Percentiles rank a stretch among this genome's conserved stretches.
Conservation (phyloP, 2,329 filamentous ascomycete species). For the Cladophialophora carrionii region DNA sequence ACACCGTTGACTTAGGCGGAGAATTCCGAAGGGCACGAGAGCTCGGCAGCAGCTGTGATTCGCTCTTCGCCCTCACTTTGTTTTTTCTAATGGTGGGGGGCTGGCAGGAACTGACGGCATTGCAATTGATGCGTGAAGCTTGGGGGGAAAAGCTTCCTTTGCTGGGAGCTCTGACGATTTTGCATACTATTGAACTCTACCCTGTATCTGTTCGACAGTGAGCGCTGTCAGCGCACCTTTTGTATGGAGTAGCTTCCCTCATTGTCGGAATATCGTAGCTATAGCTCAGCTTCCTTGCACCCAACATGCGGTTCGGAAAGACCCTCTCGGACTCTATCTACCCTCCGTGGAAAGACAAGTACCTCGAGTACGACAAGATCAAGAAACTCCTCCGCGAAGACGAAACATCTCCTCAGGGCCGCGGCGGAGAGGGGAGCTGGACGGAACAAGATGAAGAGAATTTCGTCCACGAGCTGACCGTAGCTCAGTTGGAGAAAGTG, state of each 20-base stretch:
- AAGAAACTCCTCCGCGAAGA: slow-evolving; percentile 86
- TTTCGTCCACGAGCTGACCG: slow-evolving; percentile 94
- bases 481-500: slow-evolving; percentile 93
- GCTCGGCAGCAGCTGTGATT: slow-evolving; percentile 13
- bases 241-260: slow-evolving; percentile 12
- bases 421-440: slow-evolving; percentile 67
- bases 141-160: background rate
- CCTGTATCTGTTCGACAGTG: background rate
- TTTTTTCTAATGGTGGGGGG: slow-evolving; percentile 11
- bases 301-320: slow-evolving; percentile 84
- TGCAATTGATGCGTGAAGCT: background rate
- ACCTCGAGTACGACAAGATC: slow-evolving; percentile 94
- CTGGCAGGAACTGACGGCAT: slow-evolving; percentile 3
- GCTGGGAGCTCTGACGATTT: background rate
- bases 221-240: background rate
- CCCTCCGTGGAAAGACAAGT: slow-evolving; percentile 85
- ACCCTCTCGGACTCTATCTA: slow-evolving; percentile 81
- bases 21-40: slow-evolving; percentile 4
- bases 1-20: background rate
- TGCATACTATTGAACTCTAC: background rate
- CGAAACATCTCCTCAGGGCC: slow-evolving; percentile 53
- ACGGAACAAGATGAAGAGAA: slow-evolving; percentile 90
- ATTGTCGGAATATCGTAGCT: background rate
- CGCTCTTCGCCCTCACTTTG: slow-evolving; percentile 1
- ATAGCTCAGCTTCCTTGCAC: background rate